A percentile compares a stretch with the other conserved stretches of the same genome.
These are phyloP conservation scores for Syzygium aqueum DNA, from an alignment of 345 rosid genomes.

Conservation along the genomic window DNA sequence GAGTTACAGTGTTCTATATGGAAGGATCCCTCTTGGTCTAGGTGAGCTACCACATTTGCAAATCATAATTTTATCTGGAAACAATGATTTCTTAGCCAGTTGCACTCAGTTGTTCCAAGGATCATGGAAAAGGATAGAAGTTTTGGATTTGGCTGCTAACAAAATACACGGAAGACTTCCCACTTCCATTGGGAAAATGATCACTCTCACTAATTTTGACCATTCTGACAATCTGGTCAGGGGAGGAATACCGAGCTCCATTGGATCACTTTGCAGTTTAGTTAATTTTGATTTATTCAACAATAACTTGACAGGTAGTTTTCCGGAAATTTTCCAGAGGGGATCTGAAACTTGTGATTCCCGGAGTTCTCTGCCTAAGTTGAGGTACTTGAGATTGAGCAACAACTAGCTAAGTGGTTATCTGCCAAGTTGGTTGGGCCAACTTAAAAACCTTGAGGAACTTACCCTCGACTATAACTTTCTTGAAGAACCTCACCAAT, in stretches of 20 bases:
- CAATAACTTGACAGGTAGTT: conserved; percentile 28
- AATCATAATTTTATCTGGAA: conserved; percentile 18
- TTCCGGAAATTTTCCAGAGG: conserved; percentile 15
- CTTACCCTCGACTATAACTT: conserved; percentile 14
- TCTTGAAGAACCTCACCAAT: conserved; percentile 8
- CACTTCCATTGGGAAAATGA: conserved; percentile 29
- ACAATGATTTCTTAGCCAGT: conserved; percentile 22
- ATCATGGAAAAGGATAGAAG: conserved; percentile 29
- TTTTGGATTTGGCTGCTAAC: conserved; percentile 14
- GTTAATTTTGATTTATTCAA: conserved; percentile 13
- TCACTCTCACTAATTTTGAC: conserved; percentile 16
- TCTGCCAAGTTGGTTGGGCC: conserved; percentile 32
- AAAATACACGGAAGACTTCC: conserved; percentile 32
- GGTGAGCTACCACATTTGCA: conserved; percentile 19
- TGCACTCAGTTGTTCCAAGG: conserved; percentile 23
- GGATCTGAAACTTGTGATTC: conserved; percentile 11
- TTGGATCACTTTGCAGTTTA: conserved; percentile 28
- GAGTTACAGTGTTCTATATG: conserved; percentile 1
- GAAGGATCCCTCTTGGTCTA: conserved; percentile 32
- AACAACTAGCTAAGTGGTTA: conserved; percentile 13
- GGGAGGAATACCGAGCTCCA: conserved; percentile 28
- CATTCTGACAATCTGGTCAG: conserved; percentile 9
- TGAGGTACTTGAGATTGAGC: conserved; percentile 17
- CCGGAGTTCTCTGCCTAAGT: conserved; percentile 10
- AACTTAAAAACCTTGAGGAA: conserved; percentile 12